phyloP scores from a whole-genome alignment of 169 alveolate species.

The Fabrea salina region DNA sequence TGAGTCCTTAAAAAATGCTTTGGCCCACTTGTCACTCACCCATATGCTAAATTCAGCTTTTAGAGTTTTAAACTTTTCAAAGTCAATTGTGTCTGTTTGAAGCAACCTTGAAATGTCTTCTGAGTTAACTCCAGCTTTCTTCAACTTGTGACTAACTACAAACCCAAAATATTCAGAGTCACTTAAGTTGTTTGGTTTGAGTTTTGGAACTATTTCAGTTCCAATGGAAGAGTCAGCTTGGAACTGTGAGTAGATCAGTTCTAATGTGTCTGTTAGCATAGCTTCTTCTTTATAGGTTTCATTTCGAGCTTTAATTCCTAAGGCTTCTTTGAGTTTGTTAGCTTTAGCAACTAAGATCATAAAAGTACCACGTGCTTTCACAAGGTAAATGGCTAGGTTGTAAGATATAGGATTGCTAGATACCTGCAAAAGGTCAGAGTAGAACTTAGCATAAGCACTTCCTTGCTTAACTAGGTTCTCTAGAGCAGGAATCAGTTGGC shows the following conservation, averaged over 20 bases:
- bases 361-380: not conserved
- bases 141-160: not conserved
- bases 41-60: not conserved
- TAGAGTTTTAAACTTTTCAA: not conserved
- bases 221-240: not conserved
- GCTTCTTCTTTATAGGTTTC: not conserved
- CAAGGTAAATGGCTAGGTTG: not conserved
- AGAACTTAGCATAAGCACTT: not conserved
- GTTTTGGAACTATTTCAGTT: not conserved
- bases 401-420: slow-evolving; percentile 1
- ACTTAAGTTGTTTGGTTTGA: not conserved
- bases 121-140: not conserved
- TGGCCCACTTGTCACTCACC: not conserved
- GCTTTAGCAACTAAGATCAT: not conserved
- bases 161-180: not conserved
- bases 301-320: not conserved
- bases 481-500: not conserved
- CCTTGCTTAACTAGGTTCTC: not conserved
- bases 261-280: not conserved
- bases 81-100: not conserved
- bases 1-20: not conserved
- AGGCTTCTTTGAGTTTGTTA: not conserved
- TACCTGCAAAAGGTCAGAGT: not conserved
- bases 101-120: slow-evolving; percentile 15
- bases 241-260: not conserved